Conservation (phyloP, 1,139 yeast species). For the Eremothecium gossypii region DNA sequence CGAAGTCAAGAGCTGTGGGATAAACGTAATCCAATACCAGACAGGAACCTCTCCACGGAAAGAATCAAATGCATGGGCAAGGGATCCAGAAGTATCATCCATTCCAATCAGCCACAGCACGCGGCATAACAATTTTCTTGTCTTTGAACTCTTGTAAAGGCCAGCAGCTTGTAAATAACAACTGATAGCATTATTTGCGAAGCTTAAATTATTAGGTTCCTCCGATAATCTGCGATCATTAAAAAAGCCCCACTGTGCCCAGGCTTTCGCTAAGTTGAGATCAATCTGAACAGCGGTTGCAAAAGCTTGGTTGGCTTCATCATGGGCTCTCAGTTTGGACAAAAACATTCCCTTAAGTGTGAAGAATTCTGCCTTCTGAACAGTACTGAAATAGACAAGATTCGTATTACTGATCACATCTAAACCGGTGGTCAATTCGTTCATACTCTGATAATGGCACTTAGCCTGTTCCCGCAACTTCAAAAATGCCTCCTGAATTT, state of each 20-base stretch:
- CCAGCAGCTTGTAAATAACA: conserved; percentile 98
- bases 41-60: conserved; percentile 96
- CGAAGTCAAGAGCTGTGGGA: conserved; percentile 87
- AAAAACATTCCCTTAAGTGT: conserved; percentile 96
- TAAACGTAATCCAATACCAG: conserved; percentile 98
- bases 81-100: conserved; percentile 76
- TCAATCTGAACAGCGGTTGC: conserved; percentile 97
- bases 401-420: conserved; percentile 97
- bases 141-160: conserved; percentile 82
- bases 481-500: conserved; percentile 94
- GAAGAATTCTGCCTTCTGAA: conserved; percentile 95
- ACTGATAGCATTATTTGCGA: conserved; percentile 89
- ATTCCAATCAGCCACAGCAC: conserved; percentile 88
- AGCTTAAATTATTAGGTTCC: conserved; percentile 70
- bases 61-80: conserved; percentile 81
- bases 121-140: conserved; percentile 79
- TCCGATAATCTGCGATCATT: conserved; percentile 85
- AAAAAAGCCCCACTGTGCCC: conserved; percentile 99
- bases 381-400: conserved; percentile 89
- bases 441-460: conserved; percentile 84
- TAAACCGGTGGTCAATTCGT: conserved; percentile 84
- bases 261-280: conserved; percentile 87
- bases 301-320: conserved; percentile 95
- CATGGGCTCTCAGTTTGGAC: conserved; percentile 79
- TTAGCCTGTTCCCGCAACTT: conserved; percentile 95